Base-by-base conservation (phyloP, 2,329 filamentous ascomycete species). In the Microdochium trichocladiopsis region DNA sequence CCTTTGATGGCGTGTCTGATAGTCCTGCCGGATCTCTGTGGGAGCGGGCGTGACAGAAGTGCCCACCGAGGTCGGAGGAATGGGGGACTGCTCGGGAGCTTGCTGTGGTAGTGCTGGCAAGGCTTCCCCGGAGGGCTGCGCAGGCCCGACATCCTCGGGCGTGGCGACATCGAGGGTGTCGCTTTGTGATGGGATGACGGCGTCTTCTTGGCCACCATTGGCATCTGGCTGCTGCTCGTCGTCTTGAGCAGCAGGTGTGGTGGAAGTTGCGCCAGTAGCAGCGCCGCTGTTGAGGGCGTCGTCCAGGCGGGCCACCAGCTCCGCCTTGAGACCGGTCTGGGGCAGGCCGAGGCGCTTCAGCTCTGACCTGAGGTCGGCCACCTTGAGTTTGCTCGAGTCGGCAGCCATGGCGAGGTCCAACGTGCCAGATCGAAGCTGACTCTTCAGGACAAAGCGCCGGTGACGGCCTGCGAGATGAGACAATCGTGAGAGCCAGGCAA, bases 321-420 rank as follows among this genome's bases (percentile, higher is more conserved):
- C 87, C 23, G 83, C 77, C 65, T 91, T 88, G 50, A 90, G 76
- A 9, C 88, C 88, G 23, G 80, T 80, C 55, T 83, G 79, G 5
- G 83, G 73, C 37, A 92, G 78, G n/a, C 84, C 83, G 57, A 87
- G 81, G 53, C 75, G 76, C 69, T 88, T 90, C 43, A 92, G 77
- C 72, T 91, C 87, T 22, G 82, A 81, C 68, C 86, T 87, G 53
- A 93, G 78, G 62, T 91, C 86, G 31, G 84, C 75, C 56, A 93
- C 88, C 70, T 88, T 92, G 62, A 85, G 77, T 68, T 72, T 78
- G 55, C 67, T 70, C 72, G 77, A 82, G 59, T 80, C 77, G 50
- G 70, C 69, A 48, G 69, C 63, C 75, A 77, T 79, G 56, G 54
- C 69, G 59, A 47, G 45, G 48, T 28, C 43, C 25, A 52, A 18